These are phyloP conservation scores for Aureobasidium vineae DNA, from an alignment of 2,329 filamentous ascomycete species.

Conservation along the genomic window DNA sequence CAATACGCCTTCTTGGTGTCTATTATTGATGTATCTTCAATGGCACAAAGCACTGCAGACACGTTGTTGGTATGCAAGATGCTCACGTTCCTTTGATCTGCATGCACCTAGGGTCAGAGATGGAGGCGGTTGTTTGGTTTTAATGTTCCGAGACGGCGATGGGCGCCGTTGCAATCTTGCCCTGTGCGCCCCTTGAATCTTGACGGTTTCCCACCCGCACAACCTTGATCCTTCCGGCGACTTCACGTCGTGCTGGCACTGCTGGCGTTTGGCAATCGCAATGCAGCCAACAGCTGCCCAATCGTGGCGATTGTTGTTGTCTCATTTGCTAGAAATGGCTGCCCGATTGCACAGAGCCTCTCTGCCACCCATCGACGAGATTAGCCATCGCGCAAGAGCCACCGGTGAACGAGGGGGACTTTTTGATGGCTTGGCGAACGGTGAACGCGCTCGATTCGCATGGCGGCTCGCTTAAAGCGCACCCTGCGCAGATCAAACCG, in stretches of 20 bases:
- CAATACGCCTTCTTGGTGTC: slow-evolving; percentile 5
- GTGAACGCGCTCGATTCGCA: slow-evolving; percentile 11
- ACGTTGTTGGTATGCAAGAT: slow-evolving; percentile 24
- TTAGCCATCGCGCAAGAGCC: slow-evolving; percentile 24
- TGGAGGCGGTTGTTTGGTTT: slow-evolving; percentile 18
- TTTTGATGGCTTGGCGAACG: slow-evolving; percentile 26
- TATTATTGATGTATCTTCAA: background rate
- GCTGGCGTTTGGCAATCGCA: background rate
- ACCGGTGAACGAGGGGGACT: slow-evolving; percentile 6
- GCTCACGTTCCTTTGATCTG: slow-evolving; percentile 17
- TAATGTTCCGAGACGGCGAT: slow-evolving; percentile 18
- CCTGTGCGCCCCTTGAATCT: slow-evolving; percentile 20
- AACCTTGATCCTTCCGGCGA: slow-evolving; percentile 12
- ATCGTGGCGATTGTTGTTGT: background rate
- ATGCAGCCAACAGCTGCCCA: background rate
- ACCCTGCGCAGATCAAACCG: slow-evolving; percentile 26
- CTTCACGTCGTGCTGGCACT: slow-evolving; percentile 17
- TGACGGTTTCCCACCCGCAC: background rate
- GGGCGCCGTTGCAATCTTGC: slow-evolving; percentile 23
- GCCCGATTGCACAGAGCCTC: slow-evolving; percentile 17
- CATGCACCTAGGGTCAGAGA: slow-evolving; percentile 22
- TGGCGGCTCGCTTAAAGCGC: slow-evolving; percentile 26
- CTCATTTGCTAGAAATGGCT: background rate
- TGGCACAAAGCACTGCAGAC: slow-evolving; percentile 4
- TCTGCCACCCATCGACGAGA: background rate